A percentile compares a stretch with the other conserved stretches of the same genome.
phyloP scores from a whole-genome alignment of 306 rosid species.

The Sesbania bispinosa region DNA sequence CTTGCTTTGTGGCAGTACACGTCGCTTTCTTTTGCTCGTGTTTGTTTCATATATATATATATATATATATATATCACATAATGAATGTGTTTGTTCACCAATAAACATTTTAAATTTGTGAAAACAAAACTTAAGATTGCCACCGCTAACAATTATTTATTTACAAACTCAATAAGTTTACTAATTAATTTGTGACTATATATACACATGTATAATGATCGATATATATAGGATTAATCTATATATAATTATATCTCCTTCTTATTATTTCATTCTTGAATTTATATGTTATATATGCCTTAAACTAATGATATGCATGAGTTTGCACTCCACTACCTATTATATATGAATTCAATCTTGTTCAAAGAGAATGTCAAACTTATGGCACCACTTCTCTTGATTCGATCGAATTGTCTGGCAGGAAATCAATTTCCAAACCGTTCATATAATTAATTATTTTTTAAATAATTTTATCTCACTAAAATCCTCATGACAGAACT shows the following conservation, averaged over 20 bases:
- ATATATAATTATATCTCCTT: neutral
- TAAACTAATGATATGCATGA: neutral
- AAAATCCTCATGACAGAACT: too few species aligned
- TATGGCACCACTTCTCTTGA: neutral
- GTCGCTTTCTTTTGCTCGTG: conserved; percentile 43
- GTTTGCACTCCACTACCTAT: neutral
- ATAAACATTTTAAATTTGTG: conserved; percentile 5
- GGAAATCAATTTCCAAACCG: neutral
- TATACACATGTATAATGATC: neutral
- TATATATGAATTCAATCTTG: neutral
- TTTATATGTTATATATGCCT: conserved; percentile 1
- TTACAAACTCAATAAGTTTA: neutral
- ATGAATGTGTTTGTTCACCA: conserved; percentile 33
- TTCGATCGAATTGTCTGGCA: neutral
- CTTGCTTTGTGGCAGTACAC: conserved; percentile 18
- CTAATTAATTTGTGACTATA: neutral
- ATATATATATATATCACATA: neutral
- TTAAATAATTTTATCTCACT: too few species aligned
- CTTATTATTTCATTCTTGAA: conserved; percentile 18
- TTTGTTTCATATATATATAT: neutral
- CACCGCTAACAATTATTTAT: neutral
- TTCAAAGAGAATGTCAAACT: conserved; percentile 22
- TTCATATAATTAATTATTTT: neutral
- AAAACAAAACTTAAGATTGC: conserved; percentile 3
- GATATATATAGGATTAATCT: neutral